Percentiles rank a stretch among this genome's conserved stretches.
These are phyloP conservation scores for Schizothecium vesticola DNA, from an alignment of 495 filamentous ascomycete species.

Conservation along the genomic window DNA sequence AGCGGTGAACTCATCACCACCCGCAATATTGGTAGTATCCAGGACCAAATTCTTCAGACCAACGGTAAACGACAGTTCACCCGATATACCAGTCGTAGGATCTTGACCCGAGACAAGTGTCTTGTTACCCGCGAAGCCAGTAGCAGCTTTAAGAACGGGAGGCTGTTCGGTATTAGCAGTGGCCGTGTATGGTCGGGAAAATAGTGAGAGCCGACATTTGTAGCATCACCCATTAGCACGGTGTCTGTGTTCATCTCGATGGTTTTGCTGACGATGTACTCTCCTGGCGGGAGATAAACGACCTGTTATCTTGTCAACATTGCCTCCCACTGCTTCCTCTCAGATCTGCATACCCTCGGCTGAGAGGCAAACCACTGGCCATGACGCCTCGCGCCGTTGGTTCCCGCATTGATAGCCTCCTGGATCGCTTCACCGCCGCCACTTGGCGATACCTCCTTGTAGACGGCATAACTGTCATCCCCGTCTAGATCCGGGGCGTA, in stretches of 20 bases:
- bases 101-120: too few relatives aligned
- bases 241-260: conserved; percentile 55
- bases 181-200: too few relatives aligned
- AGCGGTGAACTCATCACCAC: conserved; percentile 44
- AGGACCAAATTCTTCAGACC: conserved; percentile 65
- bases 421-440: conserved; percentile 30
- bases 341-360: conserved; percentile 24
- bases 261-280: conserved; percentile 52
- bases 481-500: conserved; percentile 36
- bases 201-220: conserved; percentile 41
- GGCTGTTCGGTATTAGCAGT: too few relatives aligned
- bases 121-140: too few relatives aligned
- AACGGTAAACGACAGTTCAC: conserved; percentile 56
- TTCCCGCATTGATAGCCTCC: conserved; percentile 30
- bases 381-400: conserved; percentile 27
- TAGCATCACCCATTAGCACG: conserved; percentile 62
- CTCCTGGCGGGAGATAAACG: conserved; percentile 61
- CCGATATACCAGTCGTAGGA: too few relatives aligned
- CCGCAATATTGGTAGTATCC: conserved; percentile 55
- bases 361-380: conserved; percentile 38
- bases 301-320: conserved; percentile 34
- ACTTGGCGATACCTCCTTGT: conserved; percentile 21
- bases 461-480: conserved; percentile 32
- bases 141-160: conserved; percentile 59
- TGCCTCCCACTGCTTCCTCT: background rate